Conservation (phyloP, 768 basidiomycete species). For the Rhizopogon vulgaris region DNA sequence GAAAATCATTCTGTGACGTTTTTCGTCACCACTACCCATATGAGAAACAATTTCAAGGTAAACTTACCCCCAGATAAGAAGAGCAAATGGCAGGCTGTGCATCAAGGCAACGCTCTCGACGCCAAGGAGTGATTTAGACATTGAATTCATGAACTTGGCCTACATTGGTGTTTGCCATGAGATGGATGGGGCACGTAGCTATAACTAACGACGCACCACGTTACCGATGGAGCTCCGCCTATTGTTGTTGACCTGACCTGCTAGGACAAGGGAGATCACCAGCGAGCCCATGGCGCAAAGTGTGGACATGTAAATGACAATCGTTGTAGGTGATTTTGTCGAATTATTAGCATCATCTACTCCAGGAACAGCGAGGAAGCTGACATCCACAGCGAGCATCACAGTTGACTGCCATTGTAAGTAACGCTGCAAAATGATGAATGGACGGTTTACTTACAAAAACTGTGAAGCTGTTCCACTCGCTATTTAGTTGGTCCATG, state of each 20-base stretch:
- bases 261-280: constrained; percentile 30
- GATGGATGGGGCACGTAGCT: not conserved
- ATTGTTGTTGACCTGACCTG: constrained; percentile 29
- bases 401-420: constrained; percentile 35
- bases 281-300: constrained; percentile 29
- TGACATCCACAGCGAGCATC: constrained; percentile 47
- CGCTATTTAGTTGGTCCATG: constrained; percentile 33
- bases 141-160: constrained; percentile 14
- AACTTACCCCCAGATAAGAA: constrained; percentile 28
- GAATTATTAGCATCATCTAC: constrained; percentile 16
- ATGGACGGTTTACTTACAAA: constrained; percentile 29
- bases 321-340: constrained; percentile 18
- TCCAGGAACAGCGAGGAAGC: constrained; percentile 44
- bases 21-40: not conserved
- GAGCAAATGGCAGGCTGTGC: constrained; percentile 27
- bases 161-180: not conserved
- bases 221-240: constrained; percentile 15
- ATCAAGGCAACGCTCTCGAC: constrained; percentile 25
- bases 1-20: constrained; percentile 5
- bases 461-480: constrained; percentile 44
- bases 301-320: constrained; percentile 33
- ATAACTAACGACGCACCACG: constrained; percentile 20
- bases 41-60: not conserved
- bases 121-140: constrained; percentile 10
- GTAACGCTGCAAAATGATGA: not conserved